phyloP scores from a whole-genome alignment of 805 yeast genomes.

The Ogataea degrootiae region DNA sequence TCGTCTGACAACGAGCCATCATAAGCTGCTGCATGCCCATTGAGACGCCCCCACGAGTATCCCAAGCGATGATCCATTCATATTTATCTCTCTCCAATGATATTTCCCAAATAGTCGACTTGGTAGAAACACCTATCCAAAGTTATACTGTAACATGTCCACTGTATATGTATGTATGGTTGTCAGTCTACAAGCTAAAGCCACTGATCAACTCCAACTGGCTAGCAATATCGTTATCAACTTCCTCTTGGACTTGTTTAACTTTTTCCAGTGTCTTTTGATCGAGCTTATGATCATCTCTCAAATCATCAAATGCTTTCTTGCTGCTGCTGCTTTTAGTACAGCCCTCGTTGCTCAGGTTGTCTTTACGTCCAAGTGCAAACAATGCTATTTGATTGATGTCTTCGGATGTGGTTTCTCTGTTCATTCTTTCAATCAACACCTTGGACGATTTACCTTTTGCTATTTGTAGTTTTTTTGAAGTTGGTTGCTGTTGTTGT shows the following conservation, averaged over 20 bases:
- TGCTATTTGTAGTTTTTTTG: slow-evolving; percentile 20
- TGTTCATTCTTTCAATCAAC: slow-evolving; percentile 25
- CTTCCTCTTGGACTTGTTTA: slow-evolving; percentile 26
- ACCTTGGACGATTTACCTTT: slow-evolving; percentile 20
- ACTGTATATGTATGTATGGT: too few relatives aligned
- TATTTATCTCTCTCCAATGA: too few relatives aligned
- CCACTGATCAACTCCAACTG: slow-evolving; percentile 47
- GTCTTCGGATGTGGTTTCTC: slow-evolving; percentile 20
- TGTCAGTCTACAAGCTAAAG: slow-evolving; percentile 27
- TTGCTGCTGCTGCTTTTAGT: slow-evolving; percentile 4
- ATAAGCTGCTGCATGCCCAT: too few relatives aligned
- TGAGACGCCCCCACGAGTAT: too few relatives aligned
- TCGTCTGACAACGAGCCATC: too few relatives aligned
- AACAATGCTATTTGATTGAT: slow-evolving; percentile 12
- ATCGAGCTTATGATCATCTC: slow-evolving; percentile 38
- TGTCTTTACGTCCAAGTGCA: slow-evolving; percentile 2
- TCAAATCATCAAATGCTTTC: slow-evolving; percentile 32
- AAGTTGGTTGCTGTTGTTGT: background rate
- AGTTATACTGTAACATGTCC: too few relatives aligned
- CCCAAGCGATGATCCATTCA: too few relatives aligned
- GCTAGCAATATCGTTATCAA: slow-evolving; percentile 37
- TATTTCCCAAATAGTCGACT: too few relatives aligned
- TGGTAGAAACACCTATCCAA: too few relatives aligned
- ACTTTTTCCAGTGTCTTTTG: slow-evolving; percentile 18
- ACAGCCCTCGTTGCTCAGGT: background rate